Conservation (phyloP, 352 stramenopile species). For the Globisporangium nodosum region DNA sequence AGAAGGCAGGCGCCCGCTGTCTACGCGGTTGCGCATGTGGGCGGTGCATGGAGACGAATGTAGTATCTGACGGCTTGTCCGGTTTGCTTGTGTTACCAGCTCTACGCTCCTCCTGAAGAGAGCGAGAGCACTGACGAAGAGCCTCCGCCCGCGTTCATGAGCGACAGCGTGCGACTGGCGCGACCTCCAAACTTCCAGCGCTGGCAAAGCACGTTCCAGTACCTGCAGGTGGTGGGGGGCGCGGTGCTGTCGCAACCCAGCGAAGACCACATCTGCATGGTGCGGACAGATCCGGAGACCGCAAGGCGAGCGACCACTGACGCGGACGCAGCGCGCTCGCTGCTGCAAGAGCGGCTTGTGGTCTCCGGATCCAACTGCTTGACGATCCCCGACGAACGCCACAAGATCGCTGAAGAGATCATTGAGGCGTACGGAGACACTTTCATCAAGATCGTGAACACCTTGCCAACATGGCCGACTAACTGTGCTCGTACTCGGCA, state of each 20-base stretch:
- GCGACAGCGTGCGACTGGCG: slow-evolving; percentile 35
- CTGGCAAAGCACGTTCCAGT: slow-evolving; percentile 46
- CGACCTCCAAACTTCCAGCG: slow-evolving; percentile 35
- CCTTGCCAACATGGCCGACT: too few species aligned
- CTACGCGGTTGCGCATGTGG: too few species aligned
- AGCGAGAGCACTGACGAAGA: slow-evolving; percentile 3
- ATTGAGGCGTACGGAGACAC: slow-evolving; percentile 11
- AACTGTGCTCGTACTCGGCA: slow-evolving; percentile 6
- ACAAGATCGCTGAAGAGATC: slow-evolving; percentile 20
- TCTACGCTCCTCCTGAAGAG: background rate
- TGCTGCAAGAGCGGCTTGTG: background rate
- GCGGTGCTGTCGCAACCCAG: slow-evolving; percentile 18
- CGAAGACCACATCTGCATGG: slow-evolving; percentile 35
- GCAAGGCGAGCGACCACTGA: background rate
- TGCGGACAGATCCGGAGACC: slow-evolving; percentile 11
- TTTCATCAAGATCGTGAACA: slow-evolving; percentile 9
- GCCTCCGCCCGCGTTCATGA: slow-evolving; percentile 33
- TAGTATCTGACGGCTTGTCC: too few species aligned
- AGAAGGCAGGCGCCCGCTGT: slow-evolving; percentile 5
- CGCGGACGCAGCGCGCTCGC: background rate
- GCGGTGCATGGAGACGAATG: too few species aligned
- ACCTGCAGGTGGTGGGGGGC: slow-evolving; percentile 28
- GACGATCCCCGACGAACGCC: slow-evolving; percentile 4
- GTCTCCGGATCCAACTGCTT: slow-evolving; percentile 3
- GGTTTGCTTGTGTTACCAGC: background rate